A percentile compares a stretch with the other conserved stretches of the same genome.
These are phyloP conservation scores for Xylaria sp. DNA, from an alignment of 2,329 filamentous ascomycete genomes.

Conservation along the genomic window DNA sequence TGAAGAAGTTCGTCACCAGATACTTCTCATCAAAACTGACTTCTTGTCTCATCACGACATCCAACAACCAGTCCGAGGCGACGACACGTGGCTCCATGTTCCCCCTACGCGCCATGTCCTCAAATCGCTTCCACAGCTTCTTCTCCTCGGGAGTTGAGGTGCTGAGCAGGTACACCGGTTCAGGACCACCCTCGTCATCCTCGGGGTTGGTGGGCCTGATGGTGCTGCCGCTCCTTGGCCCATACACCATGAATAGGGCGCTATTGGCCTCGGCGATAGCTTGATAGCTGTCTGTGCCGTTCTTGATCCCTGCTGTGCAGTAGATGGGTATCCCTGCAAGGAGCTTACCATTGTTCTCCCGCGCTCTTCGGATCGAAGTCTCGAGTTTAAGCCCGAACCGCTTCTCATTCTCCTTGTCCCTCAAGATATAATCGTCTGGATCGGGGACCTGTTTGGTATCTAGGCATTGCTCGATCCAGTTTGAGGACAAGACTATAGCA, in stretches of 20 bases:
- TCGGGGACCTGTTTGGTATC: slow-evolving; percentile 69
- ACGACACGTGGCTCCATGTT: slow-evolving; percentile 84
- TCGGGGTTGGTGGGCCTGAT: slow-evolving; percentile 67
- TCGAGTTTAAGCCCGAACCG: slow-evolving; percentile 72
- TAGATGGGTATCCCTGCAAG: slow-evolving; percentile 80
- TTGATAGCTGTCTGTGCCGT: slow-evolving; percentile 83
- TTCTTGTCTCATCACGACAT: slow-evolving; percentile 87
- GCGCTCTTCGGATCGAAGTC: slow-evolving; percentile 72
- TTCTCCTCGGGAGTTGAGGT: slow-evolving; percentile 70
- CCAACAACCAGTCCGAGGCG: slow-evolving; percentile 85
- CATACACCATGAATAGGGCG: slow-evolving; percentile 79
- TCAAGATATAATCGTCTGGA: slow-evolving; percentile 68
- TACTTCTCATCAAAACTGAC: slow-evolving; percentile 71
- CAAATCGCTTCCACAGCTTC: slow-evolving; percentile 79
- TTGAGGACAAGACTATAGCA: slow-evolving; percentile 75
- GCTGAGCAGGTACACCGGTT: slow-evolving; percentile 84
- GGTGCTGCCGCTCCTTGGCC: slow-evolving; percentile 71
- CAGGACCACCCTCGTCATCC: slow-evolving; percentile 65
- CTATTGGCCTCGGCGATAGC: slow-evolving; percentile 89
- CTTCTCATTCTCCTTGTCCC: slow-evolving; percentile 75
- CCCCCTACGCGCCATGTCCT: slow-evolving; percentile 75
- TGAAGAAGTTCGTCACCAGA: slow-evolving; percentile 54
- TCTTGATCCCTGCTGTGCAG: slow-evolving; percentile 79
- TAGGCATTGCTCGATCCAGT: slow-evolving; percentile 80
- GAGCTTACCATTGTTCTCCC: slow-evolving; percentile 76